phyloP scores from a whole-genome alignment of 768 basidiomycete genomes.

The Sporobolomyces roseus region DNA sequence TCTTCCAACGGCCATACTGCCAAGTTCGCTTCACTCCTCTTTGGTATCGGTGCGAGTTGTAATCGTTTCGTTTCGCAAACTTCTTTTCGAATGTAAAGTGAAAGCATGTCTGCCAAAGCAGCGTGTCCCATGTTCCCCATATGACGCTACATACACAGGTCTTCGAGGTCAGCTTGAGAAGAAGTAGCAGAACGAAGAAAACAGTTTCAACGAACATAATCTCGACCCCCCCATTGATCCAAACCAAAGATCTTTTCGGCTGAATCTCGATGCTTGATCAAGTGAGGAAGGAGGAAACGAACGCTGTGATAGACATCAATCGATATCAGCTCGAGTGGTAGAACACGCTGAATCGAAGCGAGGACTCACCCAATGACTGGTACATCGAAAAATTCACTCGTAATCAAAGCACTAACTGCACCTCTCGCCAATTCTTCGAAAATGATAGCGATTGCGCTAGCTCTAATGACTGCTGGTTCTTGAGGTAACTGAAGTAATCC shows the following conservation, averaged over 20 bases:
- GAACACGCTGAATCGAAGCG: background rate
- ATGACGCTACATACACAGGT: constrained; percentile 18
- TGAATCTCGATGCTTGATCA: constrained; percentile 21
- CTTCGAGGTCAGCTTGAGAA: too few relatives aligned
- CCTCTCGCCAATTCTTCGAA: constrained; percentile 29
- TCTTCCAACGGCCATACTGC: constrained; percentile 4
- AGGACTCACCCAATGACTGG: constrained; percentile 25
- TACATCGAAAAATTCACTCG: constrained; percentile 22
- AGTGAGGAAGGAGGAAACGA: constrained; percentile 32
- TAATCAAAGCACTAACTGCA: constrained; percentile 1
- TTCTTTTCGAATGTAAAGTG: constrained; percentile 32
- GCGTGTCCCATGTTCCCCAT: constrained; percentile 5
- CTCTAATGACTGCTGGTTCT: constrained; percentile 23
- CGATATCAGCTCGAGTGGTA: too few relatives aligned
- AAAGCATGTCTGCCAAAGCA: constrained; percentile 30
- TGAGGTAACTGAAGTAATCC: constrained; percentile 21
- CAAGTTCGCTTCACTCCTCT: background rate
- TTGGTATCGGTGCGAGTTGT: background rate
- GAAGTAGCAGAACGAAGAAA: background rate
- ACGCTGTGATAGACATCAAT: constrained; percentile 5
- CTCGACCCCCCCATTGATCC: background rate
- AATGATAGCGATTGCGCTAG: constrained; percentile 11
- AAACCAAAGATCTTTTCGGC: constrained; percentile 18
- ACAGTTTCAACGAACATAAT: constrained; percentile 7
- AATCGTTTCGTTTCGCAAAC: constrained; percentile 18